Conservation (phyloP, 1,284 basidiomycete genomes). For the Anthracocystis setariae region DNA sequence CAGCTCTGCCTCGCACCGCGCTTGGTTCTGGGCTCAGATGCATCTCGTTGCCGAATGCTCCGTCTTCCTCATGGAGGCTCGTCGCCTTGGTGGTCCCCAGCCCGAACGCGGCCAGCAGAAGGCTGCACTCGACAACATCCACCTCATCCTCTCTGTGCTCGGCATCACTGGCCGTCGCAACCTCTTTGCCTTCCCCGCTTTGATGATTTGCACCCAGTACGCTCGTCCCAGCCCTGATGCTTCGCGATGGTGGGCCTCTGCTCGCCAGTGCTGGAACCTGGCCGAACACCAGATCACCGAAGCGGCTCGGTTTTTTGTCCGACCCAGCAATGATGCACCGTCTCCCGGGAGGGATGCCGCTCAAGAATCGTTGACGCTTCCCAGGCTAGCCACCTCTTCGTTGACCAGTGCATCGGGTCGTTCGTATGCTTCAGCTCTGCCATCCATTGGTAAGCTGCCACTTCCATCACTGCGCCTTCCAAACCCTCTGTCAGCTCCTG, state of each 20-base stretch:
- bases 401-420: constrained; percentile 12
- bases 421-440: constrained; percentile 17
- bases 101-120: constrained; percentile 38
- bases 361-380: constrained; percentile 32
- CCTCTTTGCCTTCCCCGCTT: constrained; percentile 45
- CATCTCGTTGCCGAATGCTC: constrained; percentile 70
- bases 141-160: constrained; percentile 45
- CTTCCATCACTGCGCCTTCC: constrained; percentile 44
- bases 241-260: constrained; percentile 44
- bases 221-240: constrained; percentile 37
- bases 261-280: constrained; percentile 51
- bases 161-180: constrained; percentile 47
- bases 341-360: constrained; percentile 17
- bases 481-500: constrained; percentile 22
- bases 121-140: constrained; percentile 47
- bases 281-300: constrained; percentile 36
- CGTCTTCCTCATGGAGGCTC: constrained; percentile 70
- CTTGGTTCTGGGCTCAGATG: constrained; percentile 70
- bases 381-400: constrained; percentile 32
- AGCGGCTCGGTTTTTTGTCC: constrained; percentile 45
- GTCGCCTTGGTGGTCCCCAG: constrained; percentile 25
- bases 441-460: constrained; percentile 32
- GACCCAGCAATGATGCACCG: constrained; percentile 39
- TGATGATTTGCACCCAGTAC: constrained; percentile 50
- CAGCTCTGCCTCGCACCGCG: constrained; percentile 62